Percentiles rank a stretch among this genome's conserved stretches.
phyloP scores from a whole-genome alignment of 352 stramenopile species.

The Phytophthora macrochlamydospora region DNA sequence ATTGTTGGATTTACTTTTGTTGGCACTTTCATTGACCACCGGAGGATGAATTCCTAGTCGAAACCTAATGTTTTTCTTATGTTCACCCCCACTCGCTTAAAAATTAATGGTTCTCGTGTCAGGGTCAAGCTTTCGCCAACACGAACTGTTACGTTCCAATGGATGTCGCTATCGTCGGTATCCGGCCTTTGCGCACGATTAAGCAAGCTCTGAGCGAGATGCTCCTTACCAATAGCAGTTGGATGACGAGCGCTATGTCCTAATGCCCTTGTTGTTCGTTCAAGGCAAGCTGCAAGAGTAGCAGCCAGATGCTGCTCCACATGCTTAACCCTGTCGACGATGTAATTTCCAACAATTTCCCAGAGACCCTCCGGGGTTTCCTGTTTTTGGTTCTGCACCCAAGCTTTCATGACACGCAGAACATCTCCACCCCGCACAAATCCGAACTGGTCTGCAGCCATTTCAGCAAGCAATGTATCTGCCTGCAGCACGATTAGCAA shows the following conservation, averaged over 20 bases:
- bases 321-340: constrained; percentile 18
- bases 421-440: constrained; percentile 55
- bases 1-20: constrained; percentile 6
- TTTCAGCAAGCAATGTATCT: constrained; percentile 30
- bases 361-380: constrained; percentile 44
- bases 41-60: constrained; percentile 41
- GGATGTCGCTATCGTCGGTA: constrained; percentile 41
- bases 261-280: constrained; percentile 13
- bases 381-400: constrained; percentile 27
- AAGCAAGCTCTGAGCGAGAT: constrained; percentile 13
- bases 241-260: constrained; percentile 2
- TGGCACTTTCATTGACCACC: not conserved
- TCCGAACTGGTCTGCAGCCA: constrained; percentile 48
- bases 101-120: not conserved
- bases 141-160: constrained; percentile 38
- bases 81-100: constrained; percentile 6
- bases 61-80: constrained; percentile 41
- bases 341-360: constrained; percentile 33
- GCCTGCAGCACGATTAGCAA: constrained; percentile 33
- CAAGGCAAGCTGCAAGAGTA: constrained; percentile 7
- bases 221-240: constrained; percentile 16
- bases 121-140: constrained; percentile 18
- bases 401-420: constrained; percentile 51
- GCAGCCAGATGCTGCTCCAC: constrained; percentile 25
- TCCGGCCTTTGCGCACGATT: constrained; percentile 9